Evolutionary conservation across 1,139 yeast genomes (phyloP).

Genomic region (Blastobotrys apis): DNA sequence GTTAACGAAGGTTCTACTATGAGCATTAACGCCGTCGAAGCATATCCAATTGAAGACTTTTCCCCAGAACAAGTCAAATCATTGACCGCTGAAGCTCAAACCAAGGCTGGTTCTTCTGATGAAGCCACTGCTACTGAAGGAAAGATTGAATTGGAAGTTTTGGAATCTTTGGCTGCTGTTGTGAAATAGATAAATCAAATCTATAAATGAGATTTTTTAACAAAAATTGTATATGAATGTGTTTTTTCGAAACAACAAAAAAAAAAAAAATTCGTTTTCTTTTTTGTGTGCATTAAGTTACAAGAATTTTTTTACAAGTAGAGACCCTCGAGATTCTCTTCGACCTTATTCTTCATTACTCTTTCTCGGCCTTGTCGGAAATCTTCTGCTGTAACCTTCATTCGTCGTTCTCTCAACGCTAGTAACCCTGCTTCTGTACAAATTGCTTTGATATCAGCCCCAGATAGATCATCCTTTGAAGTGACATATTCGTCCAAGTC

Average conservation of each 20-base stretch:
- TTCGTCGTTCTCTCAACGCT: conserved; percentile 95
- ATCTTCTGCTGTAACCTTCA: conserved; percentile 96
- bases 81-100: conserved; percentile 90
- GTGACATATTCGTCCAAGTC: conserved; percentile 86
- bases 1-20: conserved; percentile 93
- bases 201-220: conserved; percentile 5
- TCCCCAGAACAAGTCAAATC: conserved; percentile 75
- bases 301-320: conserved; percentile 50
- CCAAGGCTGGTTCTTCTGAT: conserved; percentile 76
- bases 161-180: conserved; percentile 87
- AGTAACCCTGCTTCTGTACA: conserved; percentile 97
- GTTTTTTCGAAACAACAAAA: not conserved
- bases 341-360: conserved; percentile 95
- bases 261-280: not conserved
- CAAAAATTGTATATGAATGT: not conserved
- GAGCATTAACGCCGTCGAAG: conserved; percentile 93
- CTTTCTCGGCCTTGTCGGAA: conserved; percentile 94
- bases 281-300: not conserved
- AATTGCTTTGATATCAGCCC: conserved; percentile 98
- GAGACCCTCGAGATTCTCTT: conserved; percentile 92
- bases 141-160: conserved; percentile 89
- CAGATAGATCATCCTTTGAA: conserved; percentile 90
- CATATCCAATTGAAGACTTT: conserved; percentile 87
- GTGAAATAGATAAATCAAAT: conserved; percentile 54
- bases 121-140: conserved; percentile 93